These are phyloP conservation scores for Rutidosis leptorrhynchoides DNA, from an alignment of 129 eudicot species.

Conservation along the genomic window DNA sequence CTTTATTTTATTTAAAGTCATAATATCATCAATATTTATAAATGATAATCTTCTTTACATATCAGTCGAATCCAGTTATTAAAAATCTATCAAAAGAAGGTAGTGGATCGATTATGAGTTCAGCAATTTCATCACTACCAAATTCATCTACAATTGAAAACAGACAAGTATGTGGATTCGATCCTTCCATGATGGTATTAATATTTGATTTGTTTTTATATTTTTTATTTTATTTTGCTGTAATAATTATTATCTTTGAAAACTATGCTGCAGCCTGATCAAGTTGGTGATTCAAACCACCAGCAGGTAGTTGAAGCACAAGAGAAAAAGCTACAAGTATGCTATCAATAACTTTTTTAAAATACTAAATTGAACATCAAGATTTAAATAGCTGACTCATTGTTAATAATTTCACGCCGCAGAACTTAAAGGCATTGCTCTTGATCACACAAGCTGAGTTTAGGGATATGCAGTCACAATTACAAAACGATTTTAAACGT, in stretches of 20 bases:
- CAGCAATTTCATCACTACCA: conserved; percentile 27
- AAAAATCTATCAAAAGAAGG: conserved; percentile 36
- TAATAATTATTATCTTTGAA: neutral
- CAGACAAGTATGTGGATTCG: conserved; percentile 35
- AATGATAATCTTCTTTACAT: neutral
- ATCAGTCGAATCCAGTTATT: conserved; percentile 38
- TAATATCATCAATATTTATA: conserved; percentile 2
- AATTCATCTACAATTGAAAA: conserved; percentile 27
- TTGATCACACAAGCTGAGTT: conserved; percentile 56
- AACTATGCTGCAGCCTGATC: conserved; percentile 42
- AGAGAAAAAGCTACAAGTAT: conserved; percentile 64
- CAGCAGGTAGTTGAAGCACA: conserved; percentile 49
- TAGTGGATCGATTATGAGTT: conserved; percentile 28
- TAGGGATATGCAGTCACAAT: conserved; percentile 52
- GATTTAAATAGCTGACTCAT: conserved; percentile 4
- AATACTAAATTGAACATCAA: neutral
- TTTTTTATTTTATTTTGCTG: too few relatives aligned
- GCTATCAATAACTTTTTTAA: neutral
- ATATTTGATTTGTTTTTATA: neutral
- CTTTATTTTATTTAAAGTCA: neutral
- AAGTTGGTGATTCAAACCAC: conserved; percentile 54
- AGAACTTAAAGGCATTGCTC: conserved; percentile 58
- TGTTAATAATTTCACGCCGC: conserved; percentile 25
- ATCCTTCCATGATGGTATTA: neutral
- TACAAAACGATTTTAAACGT: conserved; percentile 54